Base-by-base conservation (phyloP, 345 rosid genomes). In the Nephelium lappaceum region DNA sequence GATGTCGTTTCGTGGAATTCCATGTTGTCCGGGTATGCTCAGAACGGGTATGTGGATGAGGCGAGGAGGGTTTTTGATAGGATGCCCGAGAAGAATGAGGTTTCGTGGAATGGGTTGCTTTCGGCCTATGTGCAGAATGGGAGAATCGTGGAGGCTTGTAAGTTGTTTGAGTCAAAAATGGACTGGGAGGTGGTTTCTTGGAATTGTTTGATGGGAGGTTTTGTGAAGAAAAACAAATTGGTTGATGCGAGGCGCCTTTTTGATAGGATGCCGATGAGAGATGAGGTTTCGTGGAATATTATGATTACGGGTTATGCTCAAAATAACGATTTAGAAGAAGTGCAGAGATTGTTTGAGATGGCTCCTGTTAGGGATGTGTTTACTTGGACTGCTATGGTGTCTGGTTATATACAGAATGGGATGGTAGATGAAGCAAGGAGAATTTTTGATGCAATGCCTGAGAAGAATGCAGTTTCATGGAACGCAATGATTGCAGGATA, bases 401-500 rank as follows among this genome's bases (percentile, higher is more conserved):
- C 94, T 19, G 91, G 92, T 25, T 91, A 80, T 49, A 87, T 85
- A 41, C 94, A 91, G 66, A 89, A 88, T 75, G 84, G 64, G 45
- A 84, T 81, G 87, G 75, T 91, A 71, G 88, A 84, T 67, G 86
- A 86, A 74, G 94, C 91, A 3, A 85, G 89, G 49, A 81, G 77
- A 58, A 57, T 83, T 63, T 89, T 89, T 25, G 92, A 91, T 6
- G 39, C 73, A 76, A 87, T 88, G 90, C 90, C 92, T 1, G 85
- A 73, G 67, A 88, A 87, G 84, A 88, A 91, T 80, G 77, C 85
- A 69, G 86, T 86, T 27, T 86, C 94, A 8, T 91, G 92, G 91
- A 91, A 89, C 78, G 91, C 95, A 18, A 91, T 91, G 90, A 83
- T 89, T 80, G 89, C 89, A 11, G 95, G 93, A 39, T 91, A 88